These are phyloP conservation scores for Gracilaria gracilis DNA, from an alignment of 23 red algal genomes.

Conservation along the genomic window DNA sequence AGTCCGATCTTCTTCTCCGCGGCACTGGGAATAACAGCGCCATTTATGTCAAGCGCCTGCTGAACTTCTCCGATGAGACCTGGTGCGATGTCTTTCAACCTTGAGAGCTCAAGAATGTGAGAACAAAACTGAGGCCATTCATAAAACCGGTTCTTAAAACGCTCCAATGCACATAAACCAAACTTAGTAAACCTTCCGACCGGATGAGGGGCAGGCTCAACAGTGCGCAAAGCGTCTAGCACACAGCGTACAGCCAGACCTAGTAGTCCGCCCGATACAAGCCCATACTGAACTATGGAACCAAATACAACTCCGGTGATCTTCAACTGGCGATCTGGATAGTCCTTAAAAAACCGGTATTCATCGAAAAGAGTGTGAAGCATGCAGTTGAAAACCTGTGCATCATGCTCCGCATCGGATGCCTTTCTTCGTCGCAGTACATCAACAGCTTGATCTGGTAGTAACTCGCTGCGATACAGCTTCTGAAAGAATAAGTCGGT, in stretches of 20 bases:
- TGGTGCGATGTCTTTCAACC: slow-evolving; percentile 73
- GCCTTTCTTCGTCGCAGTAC: slow-evolving; percentile 57
- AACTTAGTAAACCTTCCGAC: slow-evolving; percentile 82
- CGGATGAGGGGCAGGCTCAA: slow-evolving; percentile 55
- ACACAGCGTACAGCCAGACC: slow-evolving; percentile 80
- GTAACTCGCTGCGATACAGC: slow-evolving; percentile 63
- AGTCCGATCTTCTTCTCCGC: slow-evolving; percentile 48
- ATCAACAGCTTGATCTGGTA: slow-evolving; percentile 73
- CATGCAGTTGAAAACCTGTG: slow-evolving; percentile 84
- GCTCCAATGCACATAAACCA: slow-evolving; percentile 80
- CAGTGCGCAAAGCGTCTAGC: slow-evolving; percentile 77
- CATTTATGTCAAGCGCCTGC: slow-evolving; percentile 33
- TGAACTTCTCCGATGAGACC: slow-evolving; percentile 54
- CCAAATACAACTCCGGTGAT: slow-evolving; percentile 95
- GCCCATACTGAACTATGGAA: slow-evolving; percentile 74
- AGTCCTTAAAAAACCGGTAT: slow-evolving; percentile 93
- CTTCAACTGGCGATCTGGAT: slow-evolving; percentile 88
- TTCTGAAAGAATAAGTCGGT: slow-evolving; percentile 82
- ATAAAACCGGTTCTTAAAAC: slow-evolving; percentile 65
- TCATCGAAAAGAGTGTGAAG: slow-evolving; percentile 99
- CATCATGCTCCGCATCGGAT: slow-evolving; percentile 60
- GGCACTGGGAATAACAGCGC: slow-evolving; percentile 34
- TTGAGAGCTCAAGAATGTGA: slow-evolving; percentile 73
- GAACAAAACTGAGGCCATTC: slow-evolving; percentile 90
- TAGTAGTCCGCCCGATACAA: slow-evolving; percentile 70